These are phyloP conservation scores for Coemansia sp. DNA, from an alignment of 192 early-diverging fungal genomes.

Conservation along the genomic window DNA sequence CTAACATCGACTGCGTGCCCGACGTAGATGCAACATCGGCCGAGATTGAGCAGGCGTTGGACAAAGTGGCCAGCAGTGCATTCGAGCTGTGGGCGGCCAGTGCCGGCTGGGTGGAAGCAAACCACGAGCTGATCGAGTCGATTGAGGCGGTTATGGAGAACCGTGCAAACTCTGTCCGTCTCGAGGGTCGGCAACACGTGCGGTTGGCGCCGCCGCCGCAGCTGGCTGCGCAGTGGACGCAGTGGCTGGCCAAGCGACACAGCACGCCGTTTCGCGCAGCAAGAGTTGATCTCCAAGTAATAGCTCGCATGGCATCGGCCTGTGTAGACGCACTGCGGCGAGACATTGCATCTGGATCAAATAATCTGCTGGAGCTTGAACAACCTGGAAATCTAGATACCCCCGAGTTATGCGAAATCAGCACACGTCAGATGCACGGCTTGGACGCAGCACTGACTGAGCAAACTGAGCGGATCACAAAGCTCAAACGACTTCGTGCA, in stretches of 20 bases:
- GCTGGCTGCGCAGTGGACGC: constrained; percentile 36
- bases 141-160: constrained; percentile 32
- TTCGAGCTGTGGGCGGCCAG: constrained; percentile 34
- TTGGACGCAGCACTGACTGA: constrained; percentile 7
- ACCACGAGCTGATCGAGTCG: neutral
- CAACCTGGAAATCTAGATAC: neutral
- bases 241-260: constrained; percentile 28
- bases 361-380: neutral
- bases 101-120: constrained; percentile 33
- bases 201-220: constrained; percentile 40
- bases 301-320: constrained; percentile 37
- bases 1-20: constrained; percentile 9
- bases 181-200: constrained; percentile 28
- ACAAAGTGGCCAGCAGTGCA: constrained; percentile 11
- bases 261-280: constrained; percentile 35
- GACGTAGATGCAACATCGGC: constrained; percentile 15
- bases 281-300: constrained; percentile 28
- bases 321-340: constrained; percentile 29
- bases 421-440: neutral
- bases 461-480: constrained; percentile 23
- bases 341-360: neutral
- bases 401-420: neutral
- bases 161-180: constrained; percentile 26
- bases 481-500: constrained; percentile 25
- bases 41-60: constrained; percentile 19